Percentiles rank a stretch among this genome's conserved stretches.
phyloP scores from a whole-genome alignment of 2,329 filamentous ascomycete genomes.

The Seiridium cupressi region DNA sequence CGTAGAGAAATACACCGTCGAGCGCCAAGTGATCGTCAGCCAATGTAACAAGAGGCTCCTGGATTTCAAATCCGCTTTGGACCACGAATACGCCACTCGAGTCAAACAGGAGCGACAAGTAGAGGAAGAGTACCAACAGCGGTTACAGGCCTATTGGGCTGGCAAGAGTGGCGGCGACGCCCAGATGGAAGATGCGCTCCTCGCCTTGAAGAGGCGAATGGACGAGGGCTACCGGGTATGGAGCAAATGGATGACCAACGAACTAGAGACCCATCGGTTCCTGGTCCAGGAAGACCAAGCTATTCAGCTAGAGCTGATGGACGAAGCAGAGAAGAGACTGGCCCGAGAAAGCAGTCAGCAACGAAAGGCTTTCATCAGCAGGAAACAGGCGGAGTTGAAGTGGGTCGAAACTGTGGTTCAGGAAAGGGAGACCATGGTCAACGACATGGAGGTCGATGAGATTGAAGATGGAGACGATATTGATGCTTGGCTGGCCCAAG shows the following conservation, averaged over 20 bases:
- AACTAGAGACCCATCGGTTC: slow-evolving; percentile 34
- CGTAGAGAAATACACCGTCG: slow-evolving; percentile 28
- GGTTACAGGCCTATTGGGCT: slow-evolving; percentile 37
- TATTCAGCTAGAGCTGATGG: slow-evolving; percentile 41
- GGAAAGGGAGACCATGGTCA: slow-evolving; percentile 42
- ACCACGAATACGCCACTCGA: slow-evolving; percentile 39
- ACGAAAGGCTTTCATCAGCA: slow-evolving; percentile 28
- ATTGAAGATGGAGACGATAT: slow-evolving; percentile 33
- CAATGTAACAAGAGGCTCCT: slow-evolving; percentile 26
- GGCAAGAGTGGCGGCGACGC: slow-evolving; percentile 29
- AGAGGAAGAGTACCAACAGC: slow-evolving; percentile 41
- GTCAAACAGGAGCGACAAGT: slow-evolving; percentile 38
- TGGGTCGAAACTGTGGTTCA: slow-evolving; percentile 45
- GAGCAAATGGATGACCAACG: slow-evolving; percentile 37
- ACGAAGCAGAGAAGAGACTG: slow-evolving; percentile 32
- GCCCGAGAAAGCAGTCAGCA: slow-evolving; percentile 23
- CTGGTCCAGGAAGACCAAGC: slow-evolving; percentile 36
- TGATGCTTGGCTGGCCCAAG: slow-evolving; percentile 22
- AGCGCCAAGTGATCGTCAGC: slow-evolving; percentile 27
- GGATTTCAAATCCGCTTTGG: slow-evolving; percentile 31
- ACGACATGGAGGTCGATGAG: slow-evolving; percentile 39
- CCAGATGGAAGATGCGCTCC: slow-evolving; percentile 30
- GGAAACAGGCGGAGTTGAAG: slow-evolving; percentile 39
- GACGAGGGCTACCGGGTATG: slow-evolving; percentile 38
- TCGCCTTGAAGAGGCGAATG: slow-evolving; percentile 35